Evolutionary conservation across 345 rosid species (phyloP), one percentile per base, ranked within the genome.

Genomic region (Turnera subulata): DNA sequence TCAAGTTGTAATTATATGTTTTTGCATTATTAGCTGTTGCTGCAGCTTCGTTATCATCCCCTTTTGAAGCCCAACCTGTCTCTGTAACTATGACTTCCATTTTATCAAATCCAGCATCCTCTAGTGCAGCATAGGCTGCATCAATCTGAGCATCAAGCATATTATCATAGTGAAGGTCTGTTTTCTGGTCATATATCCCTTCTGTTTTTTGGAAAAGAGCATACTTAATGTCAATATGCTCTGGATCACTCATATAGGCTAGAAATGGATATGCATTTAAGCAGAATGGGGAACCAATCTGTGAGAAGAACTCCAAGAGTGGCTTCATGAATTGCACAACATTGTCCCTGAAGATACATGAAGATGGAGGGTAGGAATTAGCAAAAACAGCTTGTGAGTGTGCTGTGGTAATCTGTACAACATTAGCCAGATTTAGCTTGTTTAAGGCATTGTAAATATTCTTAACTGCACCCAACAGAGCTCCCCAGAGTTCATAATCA

Each of bases 121-220:
- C 78, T 47, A 93, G 51, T 25, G 99, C 99, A 72, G 83, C 82
- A 72, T 93, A 93, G 23, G 99, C 79, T 0, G 97, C 99, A 76
- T 93, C 99, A 24, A 93, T 84, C 78, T 87, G 96, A 56, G 99
- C 99, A 77, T 94, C 99, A 56, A 94, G 96, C 95, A 94, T 80
- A 76, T 94, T 94, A 70, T 94, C 97, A 43, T 94, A 94, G 57
- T 63, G 97, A 50, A 94, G 63, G 57, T 82, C 60, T 16, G 86
- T 85, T 70, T 82, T 81, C 6, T 70, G 24, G 63, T 94, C 99
- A 66, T 75, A 64, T 21, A 86, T 79, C 45, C 99, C 99, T 47
- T 84, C 33, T 0, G 81, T 85, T 20, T 82, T 73, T 80, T 79
- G 70, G 77, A 93, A 89, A 55, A 93, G 93, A 52, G 99, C 96